These are phyloP conservation scores for Pythium brachiatum DNA, from an alignment of 352 stramenopile genomes.

Conservation along the genomic window DNA sequence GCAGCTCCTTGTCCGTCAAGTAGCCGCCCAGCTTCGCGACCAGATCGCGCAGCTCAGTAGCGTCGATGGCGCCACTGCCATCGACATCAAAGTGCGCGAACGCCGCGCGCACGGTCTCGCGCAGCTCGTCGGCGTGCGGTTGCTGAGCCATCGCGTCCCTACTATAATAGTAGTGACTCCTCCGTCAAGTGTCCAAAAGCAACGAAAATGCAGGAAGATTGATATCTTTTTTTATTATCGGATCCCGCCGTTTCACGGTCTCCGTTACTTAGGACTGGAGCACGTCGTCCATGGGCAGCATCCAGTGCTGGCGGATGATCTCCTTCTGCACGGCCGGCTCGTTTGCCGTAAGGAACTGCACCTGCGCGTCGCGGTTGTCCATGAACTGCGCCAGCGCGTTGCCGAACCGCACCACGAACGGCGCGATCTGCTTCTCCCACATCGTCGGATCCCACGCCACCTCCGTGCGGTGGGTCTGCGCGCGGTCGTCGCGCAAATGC, in stretches of 20 bases:
- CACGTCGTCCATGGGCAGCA: constrained; percentile 17
- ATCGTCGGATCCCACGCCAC: constrained; percentile 62
- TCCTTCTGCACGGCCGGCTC: constrained; percentile 49
- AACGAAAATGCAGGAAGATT: too few species aligned
- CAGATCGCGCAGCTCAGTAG: constrained; percentile 41
- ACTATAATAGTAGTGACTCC: too few species aligned
- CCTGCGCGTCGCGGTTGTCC: constrained; percentile 51
- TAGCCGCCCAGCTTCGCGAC: constrained; percentile 58
- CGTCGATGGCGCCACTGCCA: constrained; percentile 50
- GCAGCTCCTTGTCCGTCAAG: constrained; percentile 43
- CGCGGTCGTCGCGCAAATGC: constrained; percentile 55
- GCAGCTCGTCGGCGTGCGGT: constrained; percentile 33
- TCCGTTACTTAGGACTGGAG: neutral
- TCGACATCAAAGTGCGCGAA: constrained; percentile 66
- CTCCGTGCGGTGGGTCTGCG: constrained; percentile 65
- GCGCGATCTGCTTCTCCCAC: constrained; percentile 66
- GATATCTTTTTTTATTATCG: neutral
- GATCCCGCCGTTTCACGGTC: neutral
- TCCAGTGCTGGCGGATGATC: constrained; percentile 77
- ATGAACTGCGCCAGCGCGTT: constrained; percentile 75
- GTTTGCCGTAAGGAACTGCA: constrained; percentile 43
- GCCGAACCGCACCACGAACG: constrained; percentile 66
- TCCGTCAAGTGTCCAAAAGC: too few species aligned
- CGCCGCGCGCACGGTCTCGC: constrained; percentile 48
- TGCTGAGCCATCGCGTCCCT: neutral